Percentiles rank a stretch among this genome's conserved stretches.
Conservation (phyloP, 2,329 filamentous ascomycete species). For the Nannizzia gypsea region DNA sequence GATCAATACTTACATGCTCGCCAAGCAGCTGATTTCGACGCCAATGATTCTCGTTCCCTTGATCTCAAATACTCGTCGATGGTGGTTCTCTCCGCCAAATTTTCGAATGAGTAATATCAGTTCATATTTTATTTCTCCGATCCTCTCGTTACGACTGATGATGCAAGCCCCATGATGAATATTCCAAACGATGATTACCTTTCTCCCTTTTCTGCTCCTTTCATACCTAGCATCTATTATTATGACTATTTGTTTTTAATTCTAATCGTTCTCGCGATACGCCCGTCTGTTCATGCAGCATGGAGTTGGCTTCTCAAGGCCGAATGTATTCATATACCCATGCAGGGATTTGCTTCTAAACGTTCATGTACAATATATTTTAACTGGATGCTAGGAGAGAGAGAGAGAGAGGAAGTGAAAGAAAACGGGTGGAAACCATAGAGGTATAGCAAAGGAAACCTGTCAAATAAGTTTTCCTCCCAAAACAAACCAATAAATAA, state of each 20-base stretch:
- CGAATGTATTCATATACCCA: background rate
- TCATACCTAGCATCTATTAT: background rate
- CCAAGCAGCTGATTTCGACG: constrained; percentile 28
- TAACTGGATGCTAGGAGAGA: background rate
- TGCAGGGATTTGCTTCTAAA: background rate
- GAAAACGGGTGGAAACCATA: background rate
- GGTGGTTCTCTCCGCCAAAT: constrained; percentile 8
- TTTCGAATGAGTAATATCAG: background rate
- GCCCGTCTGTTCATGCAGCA: background rate
- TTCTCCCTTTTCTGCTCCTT: background rate
- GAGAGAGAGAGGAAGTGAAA: no score
- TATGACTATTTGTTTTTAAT: background rate
- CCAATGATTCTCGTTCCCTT: constrained; percentile 30
- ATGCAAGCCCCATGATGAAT: background rate
- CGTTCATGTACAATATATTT: background rate
- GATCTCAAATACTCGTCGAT: constrained; percentile 29
- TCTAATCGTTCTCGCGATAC: background rate
- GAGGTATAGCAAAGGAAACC: background rate
- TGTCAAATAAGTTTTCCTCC: background rate
- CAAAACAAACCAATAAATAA: background rate
- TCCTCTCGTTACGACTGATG: background rate
- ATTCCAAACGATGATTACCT: background rate
- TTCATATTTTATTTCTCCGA: background rate
- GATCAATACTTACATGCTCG: constrained; percentile 30
- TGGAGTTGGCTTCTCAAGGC: background rate